These are phyloP conservation scores for Aspergillus udagawae DNA, from an alignment of 2,329 filamentous ascomycete genomes.

Conservation along the genomic window DNA sequence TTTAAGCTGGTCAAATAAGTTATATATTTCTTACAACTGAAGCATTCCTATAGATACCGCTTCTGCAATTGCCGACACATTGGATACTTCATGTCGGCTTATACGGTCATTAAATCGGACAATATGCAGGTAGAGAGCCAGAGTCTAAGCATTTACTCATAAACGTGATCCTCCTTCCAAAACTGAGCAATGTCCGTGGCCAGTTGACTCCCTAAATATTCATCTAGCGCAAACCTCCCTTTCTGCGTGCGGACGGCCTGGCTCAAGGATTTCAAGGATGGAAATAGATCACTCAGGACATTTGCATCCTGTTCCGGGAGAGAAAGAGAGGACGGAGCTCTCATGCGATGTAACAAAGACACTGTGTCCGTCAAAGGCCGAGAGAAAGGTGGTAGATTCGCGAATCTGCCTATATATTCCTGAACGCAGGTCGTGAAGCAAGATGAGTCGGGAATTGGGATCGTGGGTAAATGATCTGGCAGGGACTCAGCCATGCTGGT, in stretches of 20 bases:
- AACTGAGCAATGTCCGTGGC: constrained; percentile 33
- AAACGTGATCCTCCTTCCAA: constrained; percentile 31
- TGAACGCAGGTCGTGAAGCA: constrained; percentile 18
- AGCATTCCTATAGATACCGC: background rate
- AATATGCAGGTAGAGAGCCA: background rate
- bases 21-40: background rate
- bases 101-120: background rate
- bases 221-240: constrained; percentile 22
- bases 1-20: background rate
- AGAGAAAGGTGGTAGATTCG: constrained; percentile 16
- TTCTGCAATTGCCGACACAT: no score
- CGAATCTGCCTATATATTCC: constrained; percentile 34
- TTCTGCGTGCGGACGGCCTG: constrained; percentile 12
- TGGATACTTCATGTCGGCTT: no score
- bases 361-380: constrained; percentile 11
- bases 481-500: constrained; percentile 21
- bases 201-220: constrained; percentile 30
- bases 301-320: constrained; percentile 27
- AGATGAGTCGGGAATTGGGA: constrained; percentile 29
- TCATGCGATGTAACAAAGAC: constrained; percentile 17
- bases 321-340: constrained; percentile 12
- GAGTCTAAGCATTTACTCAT: constrained; percentile 16
- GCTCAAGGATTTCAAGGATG: constrained; percentile 18
- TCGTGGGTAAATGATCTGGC: constrained; percentile 19
- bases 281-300: constrained; percentile 30